phyloP scores from a whole-genome alignment of 31 red algal genomes.

The Asparagopsis taxiformis region DNA sequence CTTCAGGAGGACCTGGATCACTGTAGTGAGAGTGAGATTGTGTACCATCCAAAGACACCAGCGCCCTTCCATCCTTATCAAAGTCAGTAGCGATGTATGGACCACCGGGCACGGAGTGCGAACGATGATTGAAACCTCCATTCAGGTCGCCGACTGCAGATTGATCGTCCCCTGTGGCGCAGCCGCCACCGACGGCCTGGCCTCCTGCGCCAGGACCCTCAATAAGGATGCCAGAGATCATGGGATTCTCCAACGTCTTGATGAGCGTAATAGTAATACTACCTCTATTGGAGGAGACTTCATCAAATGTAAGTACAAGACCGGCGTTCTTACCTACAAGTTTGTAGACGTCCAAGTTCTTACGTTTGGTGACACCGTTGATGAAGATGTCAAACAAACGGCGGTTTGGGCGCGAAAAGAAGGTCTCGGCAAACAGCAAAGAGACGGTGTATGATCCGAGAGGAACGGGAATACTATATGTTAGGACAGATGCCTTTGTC shows the following conservation, averaged over 20 bases:
- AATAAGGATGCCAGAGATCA: slow-evolving; percentile 68
- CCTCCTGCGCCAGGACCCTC: slow-evolving; percentile 29
- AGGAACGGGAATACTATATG: slow-evolving; percentile 57
- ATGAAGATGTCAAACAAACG: slow-evolving; percentile 53
- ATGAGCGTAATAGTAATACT: slow-evolving; percentile 45
- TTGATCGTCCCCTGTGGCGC: slow-evolving; percentile 3
- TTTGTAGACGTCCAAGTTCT: slow-evolving; percentile 42
- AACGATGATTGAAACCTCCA: slow-evolving; percentile 66
- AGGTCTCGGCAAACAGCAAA: slow-evolving; percentile 64
- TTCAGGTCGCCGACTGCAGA: slow-evolving; percentile 15
- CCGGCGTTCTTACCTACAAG: slow-evolving; percentile 46
- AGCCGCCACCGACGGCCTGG: slow-evolving; percentile 35
- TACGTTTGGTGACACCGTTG: slow-evolving; percentile 31
- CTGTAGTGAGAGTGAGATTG: too few relatives aligned
- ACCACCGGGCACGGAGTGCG: slow-evolving; percentile 70
- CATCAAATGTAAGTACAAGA: slow-evolving; percentile 34
- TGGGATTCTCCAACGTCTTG: slow-evolving; percentile 64
- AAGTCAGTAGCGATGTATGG: slow-evolving; percentile 57
- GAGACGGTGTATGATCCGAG: slow-evolving; percentile 52
- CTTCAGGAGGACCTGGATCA: slow-evolving; percentile 42
- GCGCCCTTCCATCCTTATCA: slow-evolving; percentile 44
- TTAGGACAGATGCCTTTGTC: slow-evolving; percentile 34
- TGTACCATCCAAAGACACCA: too few relatives aligned
- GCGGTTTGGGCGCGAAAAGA: slow-evolving; percentile 11
- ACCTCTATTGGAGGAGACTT: slow-evolving; percentile 24